Evolutionary conservation across 75 land plant species (phyloP).

Genomic region (Cupressus sempervirens): DNA sequence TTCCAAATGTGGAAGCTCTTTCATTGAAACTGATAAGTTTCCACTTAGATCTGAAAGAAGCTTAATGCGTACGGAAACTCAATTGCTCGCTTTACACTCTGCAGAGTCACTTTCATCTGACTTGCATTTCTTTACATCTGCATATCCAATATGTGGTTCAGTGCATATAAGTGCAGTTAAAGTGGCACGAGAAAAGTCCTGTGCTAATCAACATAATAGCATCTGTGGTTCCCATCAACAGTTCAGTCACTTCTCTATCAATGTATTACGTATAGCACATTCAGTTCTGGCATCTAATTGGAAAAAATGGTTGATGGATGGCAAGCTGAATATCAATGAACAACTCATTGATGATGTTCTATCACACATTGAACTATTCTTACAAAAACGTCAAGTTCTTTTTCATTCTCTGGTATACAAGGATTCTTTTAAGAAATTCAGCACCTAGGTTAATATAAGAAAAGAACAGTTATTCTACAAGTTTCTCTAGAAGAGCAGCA

Average conservation of each 20-base stretch:
- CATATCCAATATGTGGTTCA: slow-evolving; percentile 7
- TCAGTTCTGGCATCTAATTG: slow-evolving; percentile 10
- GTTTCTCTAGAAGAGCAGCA: background rate
- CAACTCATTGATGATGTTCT: slow-evolving; percentile 6
- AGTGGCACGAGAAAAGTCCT: background rate
- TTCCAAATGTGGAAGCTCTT: slow-evolving; percentile 4
- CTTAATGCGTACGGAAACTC: background rate
- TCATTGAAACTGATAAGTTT: background rate
- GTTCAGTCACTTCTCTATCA: slow-evolving; percentile 12
- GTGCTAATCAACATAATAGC: slow-evolving; percentile 3
- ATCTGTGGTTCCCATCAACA: slow-evolving; percentile 6
- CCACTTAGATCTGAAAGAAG: background rate
- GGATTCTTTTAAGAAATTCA: background rate
- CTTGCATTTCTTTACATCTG: background rate
- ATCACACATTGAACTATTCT: background rate
- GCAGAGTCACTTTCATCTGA: slow-evolving; percentile 9
- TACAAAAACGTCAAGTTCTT: slow-evolving; percentile 6
- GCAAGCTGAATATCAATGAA: background rate
- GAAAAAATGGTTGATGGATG: slow-evolving; percentile 7
- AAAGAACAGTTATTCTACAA: background rate
- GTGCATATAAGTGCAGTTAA: slow-evolving; percentile 10
- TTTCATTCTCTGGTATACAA: slow-evolving; percentile 7
- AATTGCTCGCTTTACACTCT: slow-evolving; percentile 14
- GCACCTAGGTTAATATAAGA: background rate
- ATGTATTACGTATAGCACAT: slow-evolving; percentile 8